A percentile compares a stretch with the other conserved stretches of the same genome.
Conservation (phyloP, 345 rosid genomes). For the Brassica incana region DNA sequence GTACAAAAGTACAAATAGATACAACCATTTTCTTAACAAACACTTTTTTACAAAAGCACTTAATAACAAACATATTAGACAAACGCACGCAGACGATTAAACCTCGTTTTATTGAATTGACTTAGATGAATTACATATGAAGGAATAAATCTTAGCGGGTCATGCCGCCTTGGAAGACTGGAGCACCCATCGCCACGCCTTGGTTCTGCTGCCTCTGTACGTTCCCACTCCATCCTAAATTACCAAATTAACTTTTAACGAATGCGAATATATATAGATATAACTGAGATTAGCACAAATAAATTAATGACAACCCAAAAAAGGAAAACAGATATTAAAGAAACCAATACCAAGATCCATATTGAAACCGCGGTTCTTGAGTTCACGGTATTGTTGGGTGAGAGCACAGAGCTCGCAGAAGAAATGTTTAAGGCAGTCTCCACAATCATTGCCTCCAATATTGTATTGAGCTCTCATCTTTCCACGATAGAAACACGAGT, state of each 20-base stretch:
- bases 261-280: background rate
- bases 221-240: constrained; percentile 31
- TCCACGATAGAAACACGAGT: constrained; percentile 44
- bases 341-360: constrained; percentile 40
- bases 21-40: background rate
- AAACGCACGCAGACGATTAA: background rate
- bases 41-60: background rate
- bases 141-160: constrained; percentile 1
- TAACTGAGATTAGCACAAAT: background rate
- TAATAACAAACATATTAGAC: constrained; percentile 2
- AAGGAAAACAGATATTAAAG: background rate
- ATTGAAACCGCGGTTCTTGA: constrained; percentile 48
- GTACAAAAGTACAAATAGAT: background rate
- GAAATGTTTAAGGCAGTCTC: constrained; percentile 46
- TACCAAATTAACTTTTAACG: background rate
- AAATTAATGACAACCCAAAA: no score
- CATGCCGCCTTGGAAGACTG: constrained; percentile 37
- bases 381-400: constrained; percentile 55
- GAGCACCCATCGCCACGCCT: constrained; percentile 39
- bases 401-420: constrained; percentile 50
- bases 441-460: constrained; percentile 40
- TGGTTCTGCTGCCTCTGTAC: constrained; percentile 26
- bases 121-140: background rate
- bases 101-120: background rate
- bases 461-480: constrained; percentile 52